Evolutionary conservation across 164 flowering plant species (phyloP).

Genomic region (Euptelea pleiosperma): DNA sequence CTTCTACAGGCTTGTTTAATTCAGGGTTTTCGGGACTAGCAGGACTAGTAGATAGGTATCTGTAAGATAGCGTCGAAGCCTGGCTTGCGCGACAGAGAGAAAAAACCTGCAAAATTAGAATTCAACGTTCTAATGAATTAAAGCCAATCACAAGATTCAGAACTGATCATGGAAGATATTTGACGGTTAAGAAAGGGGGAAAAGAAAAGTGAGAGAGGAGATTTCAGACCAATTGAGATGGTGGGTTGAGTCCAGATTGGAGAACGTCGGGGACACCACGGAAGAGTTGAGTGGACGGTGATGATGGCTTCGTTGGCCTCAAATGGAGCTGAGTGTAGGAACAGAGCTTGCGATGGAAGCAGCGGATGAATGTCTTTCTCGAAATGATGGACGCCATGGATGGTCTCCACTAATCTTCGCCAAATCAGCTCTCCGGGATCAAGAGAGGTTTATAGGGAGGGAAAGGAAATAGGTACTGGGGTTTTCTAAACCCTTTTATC

Average conservation of each 20-base stretch:
- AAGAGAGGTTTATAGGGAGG: no score
- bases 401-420: no score
- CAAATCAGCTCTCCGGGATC: no score
- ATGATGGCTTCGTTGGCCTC: constrained; percentile 4
- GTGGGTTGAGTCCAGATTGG: not conserved
- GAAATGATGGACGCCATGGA: constrained; percentile 17
- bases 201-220: not conserved
- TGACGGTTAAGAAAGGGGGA: not conserved
- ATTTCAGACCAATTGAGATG: not conserved
- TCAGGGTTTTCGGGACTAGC: constrained; percentile 8
- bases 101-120: constrained; percentile 11
- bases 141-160: not conserved
- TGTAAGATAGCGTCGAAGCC: not conserved
- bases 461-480: no score
- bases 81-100: not conserved
- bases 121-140: not conserved
- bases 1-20: constrained; percentile 16
- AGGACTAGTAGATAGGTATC: constrained; percentile 12
- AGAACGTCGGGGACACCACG: not conserved
- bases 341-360: constrained; percentile 14
- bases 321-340: constrained; percentile 3
- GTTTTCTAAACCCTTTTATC: no score
- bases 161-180: no score
- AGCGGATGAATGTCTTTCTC: constrained; percentile 2
- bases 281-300: not conserved